Evolutionary conservation across 208 protist species (phyloP), one percentile per base, ranked within the genome.

Genomic region (Trypanosoma mega): DNA sequence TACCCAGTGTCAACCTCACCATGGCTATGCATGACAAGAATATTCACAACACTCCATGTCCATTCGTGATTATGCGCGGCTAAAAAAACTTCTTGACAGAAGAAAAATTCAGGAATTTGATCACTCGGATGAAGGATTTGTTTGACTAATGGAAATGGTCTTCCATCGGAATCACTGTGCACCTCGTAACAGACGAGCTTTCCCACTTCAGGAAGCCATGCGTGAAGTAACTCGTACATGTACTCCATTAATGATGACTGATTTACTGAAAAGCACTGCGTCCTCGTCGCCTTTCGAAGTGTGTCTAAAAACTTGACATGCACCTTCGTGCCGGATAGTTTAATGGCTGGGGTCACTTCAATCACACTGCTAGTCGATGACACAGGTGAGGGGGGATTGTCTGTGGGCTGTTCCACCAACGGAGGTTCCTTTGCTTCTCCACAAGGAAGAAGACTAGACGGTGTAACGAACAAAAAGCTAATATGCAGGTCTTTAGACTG

Each of bases 71-170:
- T 36, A 20, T 41, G 49, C 20, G 39, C 48, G 45, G 46, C 23
- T 26, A 57, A 50, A 68, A 46, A 52, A 36, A 75, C 55, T 18
- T 52, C 31, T 51, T 89, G 82, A 56, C 70, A 82, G 47, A 82
- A 78, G 5, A 85, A 1, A 23, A 76, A 5, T 27, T 53, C 21
- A 12, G 82, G 78, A 21, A 85, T 55, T 18, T 55, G n/a, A 41
- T 75, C 74, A 11, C 31, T 30, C 11, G 49, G 21, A 23, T 29
- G 44, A 24, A 88, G 61, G 18, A 82, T 57, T 4, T 33, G 57
- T 37, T 74, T 63, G 0, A 75, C 54, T 23, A 63, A 33, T 8
- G 54, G 56, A 44, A 49, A 57, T 21, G 52, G 4, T 50, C 50
- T 44, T 46, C 44, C 54, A 26, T 37, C 5, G 18, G 0, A 7